These are phyloP conservation scores for Globisporangium paroecandrum DNA, from an alignment of 352 stramenopile species.

Conservation along the genomic window DNA sequence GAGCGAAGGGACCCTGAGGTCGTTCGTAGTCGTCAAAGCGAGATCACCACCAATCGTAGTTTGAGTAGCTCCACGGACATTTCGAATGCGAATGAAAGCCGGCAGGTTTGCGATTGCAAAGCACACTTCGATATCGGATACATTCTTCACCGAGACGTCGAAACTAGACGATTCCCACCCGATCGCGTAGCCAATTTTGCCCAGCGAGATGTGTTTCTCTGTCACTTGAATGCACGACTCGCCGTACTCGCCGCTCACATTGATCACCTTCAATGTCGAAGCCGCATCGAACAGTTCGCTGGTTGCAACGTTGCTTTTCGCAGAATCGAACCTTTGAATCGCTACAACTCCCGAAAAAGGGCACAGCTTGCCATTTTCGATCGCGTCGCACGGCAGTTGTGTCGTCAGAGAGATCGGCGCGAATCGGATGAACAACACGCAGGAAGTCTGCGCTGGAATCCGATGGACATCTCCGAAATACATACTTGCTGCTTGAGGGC, in stretches of 20 bases:
- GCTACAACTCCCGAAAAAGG: slow-evolving; percentile 62
- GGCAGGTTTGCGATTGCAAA: slow-evolving; percentile 62
- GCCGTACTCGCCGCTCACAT: slow-evolving; percentile 56
- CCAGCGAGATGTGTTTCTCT: slow-evolving; percentile 54
- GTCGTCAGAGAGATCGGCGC: slow-evolving; percentile 56
- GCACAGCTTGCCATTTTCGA: slow-evolving; percentile 62
- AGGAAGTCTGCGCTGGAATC: slow-evolving; percentile 46
- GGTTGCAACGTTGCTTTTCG: slow-evolving; percentile 6
- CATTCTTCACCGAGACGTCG: slow-evolving; percentile 61
- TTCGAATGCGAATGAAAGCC: slow-evolving; percentile 45
- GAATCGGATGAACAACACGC: slow-evolving; percentile 64
- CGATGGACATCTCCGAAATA: slow-evolving; percentile 51
- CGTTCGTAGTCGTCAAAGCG: not conserved
- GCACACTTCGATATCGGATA: slow-evolving; percentile 55
- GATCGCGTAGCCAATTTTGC: slow-evolving; percentile 81
- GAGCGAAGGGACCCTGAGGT: slow-evolving; percentile 31
- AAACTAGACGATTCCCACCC: slow-evolving; percentile 74
- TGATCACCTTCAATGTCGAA: slow-evolving; percentile 66
- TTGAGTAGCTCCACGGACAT: slow-evolving; percentile 30
- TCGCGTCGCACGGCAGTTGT: slow-evolving; percentile 40
- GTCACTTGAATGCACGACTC: slow-evolving; percentile 55
- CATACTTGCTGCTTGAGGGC: slow-evolving; percentile 20
- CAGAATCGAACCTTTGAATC: slow-evolving; percentile 63
- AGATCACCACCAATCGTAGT: slow-evolving; percentile 25
- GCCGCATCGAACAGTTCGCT: slow-evolving; percentile 27